Evolutionary conservation across 495 filamentous ascomycete species (phyloP).

Genomic region (Glarea lozoyensis): DNA sequence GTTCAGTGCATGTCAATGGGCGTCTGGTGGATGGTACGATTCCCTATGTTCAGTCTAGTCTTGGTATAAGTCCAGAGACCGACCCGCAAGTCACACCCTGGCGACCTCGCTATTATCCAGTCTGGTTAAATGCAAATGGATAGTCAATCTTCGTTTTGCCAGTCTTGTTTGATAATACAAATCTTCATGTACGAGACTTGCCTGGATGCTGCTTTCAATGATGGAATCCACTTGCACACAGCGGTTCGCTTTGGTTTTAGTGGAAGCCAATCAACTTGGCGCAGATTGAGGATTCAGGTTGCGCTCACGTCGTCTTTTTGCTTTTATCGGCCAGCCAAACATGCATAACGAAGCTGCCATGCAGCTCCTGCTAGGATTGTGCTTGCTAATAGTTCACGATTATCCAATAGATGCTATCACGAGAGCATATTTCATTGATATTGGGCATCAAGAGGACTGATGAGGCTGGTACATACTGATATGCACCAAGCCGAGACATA

Average conservation of each 20-base stretch:
- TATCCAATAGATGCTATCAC: slow-evolving; percentile 9
- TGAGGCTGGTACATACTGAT: slow-evolving; percentile 4
- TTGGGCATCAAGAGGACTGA: slow-evolving; percentile 6
- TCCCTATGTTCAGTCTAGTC: too few relatives aligned
- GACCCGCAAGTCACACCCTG: too few relatives aligned
- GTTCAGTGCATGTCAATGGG: too few relatives aligned
- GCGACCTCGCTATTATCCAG: too few relatives aligned
- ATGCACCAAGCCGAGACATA: not conserved
- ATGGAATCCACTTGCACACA: too few relatives aligned
- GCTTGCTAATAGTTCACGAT: not conserved
- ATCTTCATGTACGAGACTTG: too few relatives aligned
- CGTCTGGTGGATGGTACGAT: too few relatives aligned
- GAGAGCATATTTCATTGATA: slow-evolving; percentile 4
- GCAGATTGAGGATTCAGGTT: not conserved
- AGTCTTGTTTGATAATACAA: too few relatives aligned
- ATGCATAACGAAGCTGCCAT: slow-evolving; percentile 9
- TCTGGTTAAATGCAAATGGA: too few relatives aligned
- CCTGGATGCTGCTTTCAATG: too few relatives aligned
- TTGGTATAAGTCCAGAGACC: too few relatives aligned
- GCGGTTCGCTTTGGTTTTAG: not conserved
- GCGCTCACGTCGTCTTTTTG: not conserved
- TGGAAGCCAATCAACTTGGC: not conserved
- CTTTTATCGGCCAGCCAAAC: slow-evolving; percentile 5
- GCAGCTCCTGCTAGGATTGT: slow-evolving; percentile 8
- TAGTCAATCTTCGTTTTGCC: too few relatives aligned